A percentile compares a stretch with the other conserved stretches of the same genome.
Conservation (phyloP, 345 rosid species). For the Mallotus nudiflorus region DNA sequence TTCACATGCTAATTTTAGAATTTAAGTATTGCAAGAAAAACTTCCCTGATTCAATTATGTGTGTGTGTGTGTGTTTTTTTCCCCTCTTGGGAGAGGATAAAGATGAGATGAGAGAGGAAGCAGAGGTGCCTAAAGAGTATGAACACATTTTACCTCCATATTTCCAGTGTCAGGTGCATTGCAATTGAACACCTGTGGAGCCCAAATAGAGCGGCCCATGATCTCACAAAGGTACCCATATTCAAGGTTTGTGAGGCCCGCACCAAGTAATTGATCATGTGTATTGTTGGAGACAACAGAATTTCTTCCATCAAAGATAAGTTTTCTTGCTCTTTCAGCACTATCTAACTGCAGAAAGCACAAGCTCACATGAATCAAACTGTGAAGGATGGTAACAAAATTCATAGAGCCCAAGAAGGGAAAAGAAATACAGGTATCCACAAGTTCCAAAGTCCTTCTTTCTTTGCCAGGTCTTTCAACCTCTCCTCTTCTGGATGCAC, state of each 20-base stretch:
- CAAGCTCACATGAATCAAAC: slow-evolving; percentile 7
- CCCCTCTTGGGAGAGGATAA: no score
- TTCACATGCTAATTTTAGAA: background rate
- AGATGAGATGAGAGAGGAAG: background rate
- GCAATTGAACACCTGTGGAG: slow-evolving; percentile 94
- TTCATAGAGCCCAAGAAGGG: background rate
- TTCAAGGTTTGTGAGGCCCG: slow-evolving; percentile 92
- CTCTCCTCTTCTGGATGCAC: slow-evolving; percentile 92
- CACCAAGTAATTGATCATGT: slow-evolving; percentile 65
- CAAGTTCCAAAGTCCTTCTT: slow-evolving; percentile 90
- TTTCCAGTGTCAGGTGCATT: slow-evolving; percentile 99
- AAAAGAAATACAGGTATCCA: slow-evolving; percentile 64
- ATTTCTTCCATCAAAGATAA: slow-evolving; percentile 45
- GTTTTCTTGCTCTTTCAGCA: slow-evolving; percentile 77
- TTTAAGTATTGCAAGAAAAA: background rate
- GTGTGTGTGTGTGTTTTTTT: no score
- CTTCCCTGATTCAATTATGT: background rate
- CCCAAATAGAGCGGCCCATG: slow-evolving; percentile 96
- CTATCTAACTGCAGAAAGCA: slow-evolving; percentile 71
- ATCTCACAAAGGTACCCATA: slow-evolving; percentile 97
- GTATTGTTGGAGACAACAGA: slow-evolving; percentile 26
- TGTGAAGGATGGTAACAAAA: background rate
- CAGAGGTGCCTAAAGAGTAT: background rate
- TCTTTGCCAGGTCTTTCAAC: slow-evolving; percentile 82
- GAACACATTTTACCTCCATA: slow-evolving; percentile 76